Evolutionary conservation across 305 asterid species (phyloP), one percentile per base, ranked within the genome.

Genomic region (Fraxinus albicans): DNA sequence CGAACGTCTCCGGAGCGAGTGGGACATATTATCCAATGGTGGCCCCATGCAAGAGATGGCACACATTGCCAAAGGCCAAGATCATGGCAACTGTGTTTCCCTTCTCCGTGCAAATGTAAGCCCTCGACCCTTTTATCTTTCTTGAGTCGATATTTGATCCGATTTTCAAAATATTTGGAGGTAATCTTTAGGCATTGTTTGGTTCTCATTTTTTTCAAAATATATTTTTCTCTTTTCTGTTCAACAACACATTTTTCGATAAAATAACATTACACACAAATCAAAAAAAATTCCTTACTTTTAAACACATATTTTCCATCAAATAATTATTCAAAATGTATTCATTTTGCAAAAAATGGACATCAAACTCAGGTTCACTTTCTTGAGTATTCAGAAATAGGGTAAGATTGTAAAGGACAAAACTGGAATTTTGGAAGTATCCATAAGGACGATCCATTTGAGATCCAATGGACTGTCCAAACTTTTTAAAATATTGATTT

Each of bases 31-130:
- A 76, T 90, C 98, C 73, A 93, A 94, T 53, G 98, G 98, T 12
- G 98, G 97, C 0, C 99, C 98, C 21, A 92, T 94, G 98, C 98
- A 94, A 79, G 99, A 96, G 77, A 94, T 96, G 97, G 94, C 97
- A 4, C 98, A 91, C 77, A 93, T 96, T 35, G 97, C 98, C 72
- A 94, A 96, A 85, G 99, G 99, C 63, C 97, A 90, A 83, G 98
- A 96, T 82, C 98, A 91, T 63, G 96, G 96, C 86, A 96, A 96
- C 80, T 93, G 96, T 70, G 99, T 96, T 53, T 96, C 99, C 2
- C 98, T 96, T 83, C 94, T 96, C 8, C 92, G 98, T 12, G 94
- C 98, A 9, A 87, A 92, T 77, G 99, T 94, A 91, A 89, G 91
- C 80, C 15, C 17, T 40, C 2, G 6, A 25, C 73, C 27, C 13